These are phyloP conservation scores for Nitzschia sp. DNA, from an alignment of 108 stramenopile genomes.

Conservation along the genomic window DNA sequence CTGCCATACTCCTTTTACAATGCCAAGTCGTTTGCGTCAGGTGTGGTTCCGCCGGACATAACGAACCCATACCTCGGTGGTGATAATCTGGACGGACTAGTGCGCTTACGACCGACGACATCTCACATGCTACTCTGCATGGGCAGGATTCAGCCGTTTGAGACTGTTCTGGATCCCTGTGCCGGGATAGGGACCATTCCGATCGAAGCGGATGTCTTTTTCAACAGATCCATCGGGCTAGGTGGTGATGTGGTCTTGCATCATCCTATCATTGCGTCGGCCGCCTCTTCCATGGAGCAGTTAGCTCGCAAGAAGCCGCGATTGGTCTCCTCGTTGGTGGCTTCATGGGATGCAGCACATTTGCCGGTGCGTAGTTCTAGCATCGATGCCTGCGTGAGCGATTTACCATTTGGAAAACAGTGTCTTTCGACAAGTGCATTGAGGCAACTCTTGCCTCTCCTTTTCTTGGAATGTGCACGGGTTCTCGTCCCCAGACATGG, in stretches of 20 bases:
- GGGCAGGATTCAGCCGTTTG: conserved; percentile 38
- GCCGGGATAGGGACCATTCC: conserved; percentile 70
- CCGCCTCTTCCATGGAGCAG: conserved; percentile 21
- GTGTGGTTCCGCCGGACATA: conserved; percentile 54
- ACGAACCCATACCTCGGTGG: conserved; percentile 40
- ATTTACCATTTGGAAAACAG: conserved; percentile 67
- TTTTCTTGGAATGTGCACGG: conserved; percentile 58
- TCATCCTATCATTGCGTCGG: conserved; percentile 12
- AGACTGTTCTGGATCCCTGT: conserved; percentile 72
- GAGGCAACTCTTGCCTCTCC: conserved; percentile 42
- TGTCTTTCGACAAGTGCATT: conserved; percentile 53
- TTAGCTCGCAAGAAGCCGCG: neutral
- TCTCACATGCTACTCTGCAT: conserved; percentile 53
- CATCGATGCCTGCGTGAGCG: conserved; percentile 59
- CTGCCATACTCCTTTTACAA: conserved; percentile 53
- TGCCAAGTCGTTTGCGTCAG: conserved; percentile 43
- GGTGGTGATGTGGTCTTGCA: conserved; percentile 62
- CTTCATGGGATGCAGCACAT: conserved; percentile 58
- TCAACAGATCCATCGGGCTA: conserved; percentile 21
- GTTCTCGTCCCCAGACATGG: conserved; percentile 45
- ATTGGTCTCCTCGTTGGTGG: conserved; percentile 11
- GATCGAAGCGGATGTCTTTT: conserved; percentile 35
- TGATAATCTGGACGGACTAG: conserved; percentile 23
- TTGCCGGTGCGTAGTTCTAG: conserved; percentile 51
- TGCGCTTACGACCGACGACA: conserved; percentile 55